Evolutionary conservation across 2,329 filamentous ascomycete species (phyloP), one percentile per base, ranked within the genome.

Genomic region (Gliomastix tumulicola): DNA sequence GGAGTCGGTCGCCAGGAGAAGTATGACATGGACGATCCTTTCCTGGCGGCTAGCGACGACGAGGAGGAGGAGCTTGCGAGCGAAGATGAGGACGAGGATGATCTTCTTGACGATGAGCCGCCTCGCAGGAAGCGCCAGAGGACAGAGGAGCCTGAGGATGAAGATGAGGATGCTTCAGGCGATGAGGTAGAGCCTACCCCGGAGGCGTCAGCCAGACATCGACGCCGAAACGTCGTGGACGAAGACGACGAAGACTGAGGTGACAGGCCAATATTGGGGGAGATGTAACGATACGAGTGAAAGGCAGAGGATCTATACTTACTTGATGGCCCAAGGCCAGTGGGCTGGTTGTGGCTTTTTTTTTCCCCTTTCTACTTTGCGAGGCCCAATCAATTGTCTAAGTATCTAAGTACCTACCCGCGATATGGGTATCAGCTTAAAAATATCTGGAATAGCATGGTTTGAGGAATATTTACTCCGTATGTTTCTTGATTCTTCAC

Each of bases 21-120:
- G 45, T 90, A 90, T 53, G 84, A 89, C 43, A 72, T 82, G 53
- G 83, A 83, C 22, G 85, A 90, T 50, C 85, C 82, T 39, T 90
- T 90, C 54, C 74, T 90, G 38, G 85, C 82, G 4, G 70, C 69
- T 4, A 88, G 82, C 49, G 84, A 88, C 45, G 83, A 87, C 40
- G 85, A 88, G 30, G 76, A 75, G 28, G 62, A 68, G 40, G 76
- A 73, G 21, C n/a, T n/a, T n/a, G n/a, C n/a, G n/a, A n/a, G n/a
- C n/a, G 77, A 71, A 2, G 75, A 73, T 18, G 81, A 80, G 16
- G 79, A 84, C 2, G 76, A 79, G 27, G 76, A 79, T 38, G 73
- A 76, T 36, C 45, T 73, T 4, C 48, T 71, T 25, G 68, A 75
- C 8, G 69, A 71, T 9, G 65, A 67, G 17, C 64, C 49, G n/a